These are phyloP conservation scores for Erucastrum elatum DNA, from an alignment of 345 rosid genomes.

Conservation along the genomic window DNA sequence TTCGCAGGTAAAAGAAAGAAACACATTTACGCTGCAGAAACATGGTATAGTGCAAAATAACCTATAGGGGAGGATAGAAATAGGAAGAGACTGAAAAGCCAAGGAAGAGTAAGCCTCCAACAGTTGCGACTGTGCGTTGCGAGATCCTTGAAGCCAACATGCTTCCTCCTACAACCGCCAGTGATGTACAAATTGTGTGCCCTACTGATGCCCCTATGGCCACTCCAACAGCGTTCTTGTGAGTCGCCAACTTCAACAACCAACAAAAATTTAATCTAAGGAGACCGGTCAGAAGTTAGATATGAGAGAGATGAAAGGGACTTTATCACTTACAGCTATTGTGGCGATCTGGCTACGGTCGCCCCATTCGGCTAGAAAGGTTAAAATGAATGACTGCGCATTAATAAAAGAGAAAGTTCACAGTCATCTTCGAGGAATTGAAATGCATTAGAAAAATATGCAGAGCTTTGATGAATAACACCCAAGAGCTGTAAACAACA, in stretches of 20 bases:
- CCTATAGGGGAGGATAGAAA: constrained; percentile 87
- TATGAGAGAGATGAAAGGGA: constrained; percentile 3
- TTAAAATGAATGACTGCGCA: constrained; percentile 83
- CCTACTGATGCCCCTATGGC: constrained; percentile 88
- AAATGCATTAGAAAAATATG: background rate
- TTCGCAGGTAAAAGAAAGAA: background rate
- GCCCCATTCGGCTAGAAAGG: constrained; percentile 98
- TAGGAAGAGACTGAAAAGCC: constrained; percentile 88
- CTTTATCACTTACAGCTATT: constrained; percentile 75
- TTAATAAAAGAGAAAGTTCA: background rate
- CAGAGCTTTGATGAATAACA: background rate
- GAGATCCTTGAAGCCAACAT: constrained; percentile 95
- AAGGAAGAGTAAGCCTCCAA: constrained; percentile 95
- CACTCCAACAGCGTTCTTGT: constrained; percentile 90
- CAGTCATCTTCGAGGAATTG: background rate
- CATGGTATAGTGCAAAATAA: background rate
- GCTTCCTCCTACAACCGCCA: constrained; percentile 99
- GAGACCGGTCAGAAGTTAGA: background rate
- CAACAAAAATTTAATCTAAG: background rate
- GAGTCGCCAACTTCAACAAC: constrained; percentile 84
- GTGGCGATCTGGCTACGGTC: constrained; percentile 99
- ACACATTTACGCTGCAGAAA: constrained; percentile 9
- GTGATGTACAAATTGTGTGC: constrained; percentile 86
- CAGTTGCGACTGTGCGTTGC: constrained; percentile 82
- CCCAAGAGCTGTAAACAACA: no score